Conservation (phyloP, 2,329 filamentous ascomycete species). For the Penicillium hesseltinei region DNA sequence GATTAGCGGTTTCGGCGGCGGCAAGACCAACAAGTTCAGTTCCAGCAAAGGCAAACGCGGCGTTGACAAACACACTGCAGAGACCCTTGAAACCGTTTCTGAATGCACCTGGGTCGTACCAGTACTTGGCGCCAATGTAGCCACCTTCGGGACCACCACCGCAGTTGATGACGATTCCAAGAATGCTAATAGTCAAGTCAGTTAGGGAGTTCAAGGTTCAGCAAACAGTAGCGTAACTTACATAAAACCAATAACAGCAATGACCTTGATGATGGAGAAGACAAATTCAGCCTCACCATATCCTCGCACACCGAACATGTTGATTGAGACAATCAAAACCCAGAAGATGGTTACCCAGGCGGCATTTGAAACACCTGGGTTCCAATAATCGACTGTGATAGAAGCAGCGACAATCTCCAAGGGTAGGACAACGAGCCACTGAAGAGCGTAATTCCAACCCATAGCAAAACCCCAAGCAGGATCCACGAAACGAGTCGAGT, state of each 20-base stretch:
- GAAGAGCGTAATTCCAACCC: slow-evolving; percentile 90
- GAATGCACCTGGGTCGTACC: slow-evolving; percentile 72
- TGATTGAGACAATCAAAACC: slow-evolving; percentile 71
- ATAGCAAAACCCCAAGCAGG: slow-evolving; percentile 94
- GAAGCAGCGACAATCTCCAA: slow-evolving; percentile 85
- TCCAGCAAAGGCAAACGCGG: slow-evolving; percentile 61
- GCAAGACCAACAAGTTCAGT: slow-evolving; percentile 62
- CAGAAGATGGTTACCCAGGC: slow-evolving; percentile 85
- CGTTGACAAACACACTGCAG: slow-evolving; percentile 63
- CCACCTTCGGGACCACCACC: slow-evolving; percentile 70
- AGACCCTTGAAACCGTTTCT: slow-evolving; percentile 67
- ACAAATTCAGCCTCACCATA: slow-evolving; percentile 90
- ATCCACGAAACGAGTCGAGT: slow-evolving; percentile 87
- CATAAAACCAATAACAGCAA: slow-evolving; percentile 86
- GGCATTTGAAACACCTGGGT: slow-evolving; percentile 60
- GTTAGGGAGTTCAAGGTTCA: slow-evolving; percentile 8
- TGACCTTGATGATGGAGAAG: slow-evolving; percentile 81
- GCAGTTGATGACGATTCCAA: slow-evolving; percentile 81
- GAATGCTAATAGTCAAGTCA: slow-evolving; percentile 55
- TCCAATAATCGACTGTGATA: slow-evolving; percentile 82
- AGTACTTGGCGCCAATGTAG: slow-evolving; percentile 78
- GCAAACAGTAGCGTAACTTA: slow-evolving; percentile 42
- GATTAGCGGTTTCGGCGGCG: slow-evolving; percentile 58
- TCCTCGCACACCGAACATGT: slow-evolving; percentile 81
- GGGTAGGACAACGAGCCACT: slow-evolving; percentile 82